A percentile compares a stretch with the other conserved stretches of the same genome.
phyloP scores from a whole-genome alignment of 352 stramenopile genomes.

The Globisporangium spinosum region DNA sequence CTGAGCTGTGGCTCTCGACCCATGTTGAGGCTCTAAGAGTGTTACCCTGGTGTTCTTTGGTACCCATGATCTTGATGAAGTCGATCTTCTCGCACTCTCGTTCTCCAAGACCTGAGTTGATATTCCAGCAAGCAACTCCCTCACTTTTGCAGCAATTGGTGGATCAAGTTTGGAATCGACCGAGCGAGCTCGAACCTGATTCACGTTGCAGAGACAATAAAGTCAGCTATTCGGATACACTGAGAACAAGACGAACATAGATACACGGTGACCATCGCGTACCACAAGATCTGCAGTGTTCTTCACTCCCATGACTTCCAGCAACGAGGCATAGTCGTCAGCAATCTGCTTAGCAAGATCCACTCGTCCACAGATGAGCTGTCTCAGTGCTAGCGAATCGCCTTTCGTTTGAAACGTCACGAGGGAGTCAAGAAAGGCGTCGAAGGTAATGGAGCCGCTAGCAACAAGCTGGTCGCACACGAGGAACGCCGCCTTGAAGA shows the following conservation, averaged over 20 bases:
- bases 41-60: neutral
- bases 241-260: neutral
- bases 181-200: conserved; percentile 15
- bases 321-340: conserved; percentile 15
- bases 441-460: neutral
- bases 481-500: conserved; percentile 63
- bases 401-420: conserved; percentile 22
- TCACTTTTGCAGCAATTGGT: conserved; percentile 25
- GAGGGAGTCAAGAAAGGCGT: conserved; percentile 28
- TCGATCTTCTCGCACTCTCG: neutral
- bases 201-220: neutral
- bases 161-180: conserved; percentile 22
- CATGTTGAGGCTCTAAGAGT: neutral
- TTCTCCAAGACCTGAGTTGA: neutral
- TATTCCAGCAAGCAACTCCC: conserved; percentile 20
- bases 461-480: conserved; percentile 11
- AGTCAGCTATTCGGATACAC: neutral
- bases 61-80: neutral
- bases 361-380: conserved; percentile 27
- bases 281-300: conserved; percentile 32
- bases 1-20: conserved; percentile 6
- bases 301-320: conserved; percentile 21
- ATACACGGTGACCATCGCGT: neutral
- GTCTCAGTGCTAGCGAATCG: conserved; percentile 22
- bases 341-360: conserved; percentile 21